phyloP scores from a whole-genome alignment of 2,329 filamentous ascomycete species.

The Trichoderma pleuroti region DNA sequence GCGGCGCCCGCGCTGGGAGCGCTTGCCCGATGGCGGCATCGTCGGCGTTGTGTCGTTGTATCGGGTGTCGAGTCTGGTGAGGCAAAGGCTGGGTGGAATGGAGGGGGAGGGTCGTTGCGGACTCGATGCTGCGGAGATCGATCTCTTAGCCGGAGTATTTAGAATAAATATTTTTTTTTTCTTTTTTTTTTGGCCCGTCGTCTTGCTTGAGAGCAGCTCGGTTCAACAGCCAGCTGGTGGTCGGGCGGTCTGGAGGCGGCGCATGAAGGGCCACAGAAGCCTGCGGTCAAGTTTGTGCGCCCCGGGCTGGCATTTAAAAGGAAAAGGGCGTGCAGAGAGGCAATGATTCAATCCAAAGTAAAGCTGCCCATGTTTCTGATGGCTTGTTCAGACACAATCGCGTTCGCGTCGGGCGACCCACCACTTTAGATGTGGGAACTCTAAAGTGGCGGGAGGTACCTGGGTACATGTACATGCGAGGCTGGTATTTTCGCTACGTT shows the following conservation, averaged over 20 bases:
- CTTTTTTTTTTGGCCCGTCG: background rate
- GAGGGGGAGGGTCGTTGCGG: background rate
- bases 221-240: background rate
- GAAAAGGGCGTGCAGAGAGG: background rate
- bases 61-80: background rate
- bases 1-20: slow-evolving; percentile 37
- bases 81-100: background rate
- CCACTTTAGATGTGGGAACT: slow-evolving; percentile 17
- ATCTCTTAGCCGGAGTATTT: background rate
- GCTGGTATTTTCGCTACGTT: background rate
- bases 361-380: slow-evolving; percentile 6
- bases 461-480: background rate
- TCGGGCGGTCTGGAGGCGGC: background rate
- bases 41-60: background rate
- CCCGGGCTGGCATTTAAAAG: slow-evolving; percentile 16
- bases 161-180: slow-evolving; percentile 3
- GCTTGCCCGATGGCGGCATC: slow-evolving; percentile 39
- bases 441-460: slow-evolving; percentile 3
- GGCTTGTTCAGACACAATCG: slow-evolving; percentile 15
- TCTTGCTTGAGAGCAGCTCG: background rate
- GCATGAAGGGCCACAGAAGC: slow-evolving; percentile 12
- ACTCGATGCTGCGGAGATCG: slow-evolving; percentile 10
- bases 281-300: slow-evolving; percentile 15
- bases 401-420: slow-evolving; percentile 16
- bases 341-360: slow-evolving; percentile 8